phyloP scores from a whole-genome alignment of 1,139 yeast genomes.

The Protomyces inundatus region DNA sequence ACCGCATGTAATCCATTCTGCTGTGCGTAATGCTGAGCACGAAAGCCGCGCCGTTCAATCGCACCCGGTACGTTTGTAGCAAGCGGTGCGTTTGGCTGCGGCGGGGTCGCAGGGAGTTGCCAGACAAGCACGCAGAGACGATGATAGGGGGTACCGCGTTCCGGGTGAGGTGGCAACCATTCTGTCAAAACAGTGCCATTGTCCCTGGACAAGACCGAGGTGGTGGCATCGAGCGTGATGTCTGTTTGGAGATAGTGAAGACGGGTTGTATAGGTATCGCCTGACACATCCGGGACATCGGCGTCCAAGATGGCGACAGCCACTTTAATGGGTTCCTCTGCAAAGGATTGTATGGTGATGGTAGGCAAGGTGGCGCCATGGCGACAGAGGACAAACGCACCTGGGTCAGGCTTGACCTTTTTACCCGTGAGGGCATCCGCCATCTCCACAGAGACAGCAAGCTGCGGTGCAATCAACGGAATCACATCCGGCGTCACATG shows the following conservation, averaged over 20 bases:
- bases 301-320: constrained; percentile 83
- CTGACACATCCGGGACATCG: constrained; percentile 73
- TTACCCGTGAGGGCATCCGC: constrained; percentile 67
- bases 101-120: constrained; percentile 49
- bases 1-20: constrained; percentile 58
- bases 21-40: constrained; percentile 64
- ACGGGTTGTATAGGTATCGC: constrained; percentile 64
- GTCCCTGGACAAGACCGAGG: constrained; percentile 52
- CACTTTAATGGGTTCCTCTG: constrained; percentile 51
- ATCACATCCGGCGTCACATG: constrained; percentile 88
- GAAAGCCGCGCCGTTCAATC: constrained; percentile 45
- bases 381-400: constrained; percentile 57
- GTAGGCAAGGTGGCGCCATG: constrained; percentile 72
- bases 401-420: constrained; percentile 43
- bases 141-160: constrained; percentile 75
- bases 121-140: constrained; percentile 89
- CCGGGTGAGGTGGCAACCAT: constrained; percentile 85
- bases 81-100: constrained; percentile 2
- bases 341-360: constrained; percentile 69
- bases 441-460: constrained; percentile 69
- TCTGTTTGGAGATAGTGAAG: constrained; percentile 76
- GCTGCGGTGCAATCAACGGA: constrained; percentile 81
- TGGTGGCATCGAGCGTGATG: constrained; percentile 52
- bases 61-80: constrained; percentile 29
- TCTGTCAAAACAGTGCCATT: constrained; percentile 50